Percentiles rank a stretch among this genome's conserved stretches.
phyloP scores from a whole-genome alignment of 306 rosid species.

The Oemleria cerasiformis region DNA sequence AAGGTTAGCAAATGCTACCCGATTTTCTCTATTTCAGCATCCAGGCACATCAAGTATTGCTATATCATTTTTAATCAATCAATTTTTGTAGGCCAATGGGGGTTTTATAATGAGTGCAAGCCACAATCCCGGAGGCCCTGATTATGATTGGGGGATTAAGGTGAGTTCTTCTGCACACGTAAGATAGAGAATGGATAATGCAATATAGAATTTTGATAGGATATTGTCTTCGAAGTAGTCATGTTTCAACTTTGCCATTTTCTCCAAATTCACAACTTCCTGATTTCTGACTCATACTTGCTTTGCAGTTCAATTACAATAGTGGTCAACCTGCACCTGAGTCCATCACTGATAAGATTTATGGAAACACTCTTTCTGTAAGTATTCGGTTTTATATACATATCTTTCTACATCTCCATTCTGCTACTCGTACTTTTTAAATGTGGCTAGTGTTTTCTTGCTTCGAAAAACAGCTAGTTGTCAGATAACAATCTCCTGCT shows the following conservation, averaged over 20 bases:
- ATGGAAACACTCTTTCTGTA: slow-evolving; percentile 94
- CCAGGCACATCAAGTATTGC: slow-evolving; percentile 9
- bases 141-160: slow-evolving; percentile 99
- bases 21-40: slow-evolving; percentile 25
- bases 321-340: slow-evolving; percentile 99
- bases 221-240: slow-evolving; percentile 1
- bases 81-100: slow-evolving; percentile 76
- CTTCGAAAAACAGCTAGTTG: not conserved
- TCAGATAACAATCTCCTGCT: not conserved
- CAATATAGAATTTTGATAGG: not conserved
- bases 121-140: slow-evolving; percentile 99
- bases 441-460: slow-evolving; percentile 17
- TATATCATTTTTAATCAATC: slow-evolving; percentile 15
- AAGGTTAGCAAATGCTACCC: slow-evolving; percentile 50
- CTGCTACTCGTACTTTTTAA: slow-evolving; percentile 4
- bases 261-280: slow-evolving; percentile 12
- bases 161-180: slow-evolving; percentile 35
- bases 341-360: slow-evolving; percentile 94
- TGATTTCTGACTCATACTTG: slow-evolving; percentile 37
- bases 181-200: not conserved
- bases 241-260: not conserved
- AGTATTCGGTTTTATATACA: slow-evolving; percentile 30
- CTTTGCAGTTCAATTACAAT: slow-evolving; percentile 81
- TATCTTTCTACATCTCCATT: not conserved
- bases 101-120: slow-evolving; percentile 99